These are phyloP conservation scores for Prototheca wickerhamii DNA, from an alignment of 163 green algal genomes.

Conservation along the genomic window DNA sequence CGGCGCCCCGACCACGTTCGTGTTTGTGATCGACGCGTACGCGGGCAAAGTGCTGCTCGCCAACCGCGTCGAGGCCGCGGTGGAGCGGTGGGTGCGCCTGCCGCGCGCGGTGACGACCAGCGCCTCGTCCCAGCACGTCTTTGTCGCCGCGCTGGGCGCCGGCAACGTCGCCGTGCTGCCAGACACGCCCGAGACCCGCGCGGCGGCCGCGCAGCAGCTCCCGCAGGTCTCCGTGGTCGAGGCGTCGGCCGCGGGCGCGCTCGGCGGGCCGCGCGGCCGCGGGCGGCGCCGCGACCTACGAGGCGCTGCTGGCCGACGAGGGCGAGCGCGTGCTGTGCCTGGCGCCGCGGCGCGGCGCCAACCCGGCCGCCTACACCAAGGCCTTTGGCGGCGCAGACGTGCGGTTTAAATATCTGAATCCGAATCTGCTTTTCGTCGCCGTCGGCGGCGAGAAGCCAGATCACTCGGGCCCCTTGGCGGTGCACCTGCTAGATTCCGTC, in stretches of 20 bases:
- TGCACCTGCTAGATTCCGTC: constrained; percentile 72
- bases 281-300: no score
- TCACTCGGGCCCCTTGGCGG: constrained; percentile 42
- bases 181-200: constrained; percentile 20
- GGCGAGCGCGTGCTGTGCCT: background rate
- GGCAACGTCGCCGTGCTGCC: constrained; percentile 35
- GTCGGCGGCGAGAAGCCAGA: no score
- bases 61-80: background rate
- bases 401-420: constrained; percentile 90
- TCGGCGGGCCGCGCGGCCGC: no score
- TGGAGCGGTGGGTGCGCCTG: constrained; percentile 32
- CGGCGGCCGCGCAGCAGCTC: constrained; percentile 10
- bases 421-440: constrained; percentile 75
- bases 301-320: background rate
- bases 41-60: constrained; percentile 19
- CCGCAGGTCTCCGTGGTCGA: background rate
- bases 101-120: constrained; percentile 31
- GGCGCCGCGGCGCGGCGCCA: background rate
- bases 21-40: constrained; percentile 30
- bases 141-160: constrained; percentile 27
- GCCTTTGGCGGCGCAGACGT: constrained; percentile 74
- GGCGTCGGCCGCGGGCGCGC: no score
- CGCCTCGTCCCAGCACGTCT: constrained; percentile 43
- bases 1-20: no score
- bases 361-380: constrained; percentile 33